These are phyloP conservation scores for Beauveria varroae DNA, from an alignment of 2,329 filamentous ascomycete genomes.

Conservation along the genomic window DNA sequence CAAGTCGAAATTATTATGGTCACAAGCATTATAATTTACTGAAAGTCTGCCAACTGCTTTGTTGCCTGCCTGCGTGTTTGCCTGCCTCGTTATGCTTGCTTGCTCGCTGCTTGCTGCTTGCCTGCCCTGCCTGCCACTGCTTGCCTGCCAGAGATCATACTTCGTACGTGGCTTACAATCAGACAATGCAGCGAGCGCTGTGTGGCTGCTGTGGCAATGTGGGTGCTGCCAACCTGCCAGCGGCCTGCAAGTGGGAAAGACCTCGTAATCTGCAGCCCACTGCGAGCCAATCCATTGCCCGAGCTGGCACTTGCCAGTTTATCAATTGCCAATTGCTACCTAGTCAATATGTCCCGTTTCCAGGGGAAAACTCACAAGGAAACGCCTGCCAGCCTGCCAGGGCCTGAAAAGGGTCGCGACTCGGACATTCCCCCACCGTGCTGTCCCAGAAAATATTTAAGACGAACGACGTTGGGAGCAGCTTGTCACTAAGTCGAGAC, in stretches of 20 bases:
- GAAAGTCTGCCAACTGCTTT: no score
- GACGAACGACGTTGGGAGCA: no score
- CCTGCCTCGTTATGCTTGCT: no score
- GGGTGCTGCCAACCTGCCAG: neutral
- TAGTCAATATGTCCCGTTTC: neutral
- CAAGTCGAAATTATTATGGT: no score
- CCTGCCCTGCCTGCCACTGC: no score
- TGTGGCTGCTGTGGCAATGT: neutral
- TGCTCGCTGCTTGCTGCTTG: no score
- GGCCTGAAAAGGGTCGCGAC: neutral
- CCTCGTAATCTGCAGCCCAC: neutral
- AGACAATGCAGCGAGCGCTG: neutral
- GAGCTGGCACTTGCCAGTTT: neutral
- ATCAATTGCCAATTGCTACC: neutral
- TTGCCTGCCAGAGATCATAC: no score
- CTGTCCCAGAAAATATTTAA: neutral
- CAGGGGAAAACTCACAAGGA: neutral
- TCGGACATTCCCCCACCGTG: neutral
- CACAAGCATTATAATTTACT: no score
- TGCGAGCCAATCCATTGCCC: no score
- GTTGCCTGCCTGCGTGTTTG: no score
- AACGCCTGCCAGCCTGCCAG: neutral
- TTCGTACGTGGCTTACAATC: no score
- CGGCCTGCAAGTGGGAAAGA: neutral
- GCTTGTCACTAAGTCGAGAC: no score